Conservation (phyloP, 1,139 yeast species). For the Torulaspora globosa region DNA sequence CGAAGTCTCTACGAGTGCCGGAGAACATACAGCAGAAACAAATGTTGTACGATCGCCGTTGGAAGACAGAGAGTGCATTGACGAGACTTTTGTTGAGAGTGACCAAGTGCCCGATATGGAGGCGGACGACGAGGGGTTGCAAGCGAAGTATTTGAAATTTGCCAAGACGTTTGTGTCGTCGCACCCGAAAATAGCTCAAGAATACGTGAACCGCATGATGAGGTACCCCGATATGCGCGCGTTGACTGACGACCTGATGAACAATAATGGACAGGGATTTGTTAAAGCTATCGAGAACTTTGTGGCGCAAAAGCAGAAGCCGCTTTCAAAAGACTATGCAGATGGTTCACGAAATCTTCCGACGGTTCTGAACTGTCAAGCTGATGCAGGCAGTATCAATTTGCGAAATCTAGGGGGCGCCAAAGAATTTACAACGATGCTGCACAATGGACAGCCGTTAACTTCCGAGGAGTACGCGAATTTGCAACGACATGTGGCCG, state of each 20-base stretch:
- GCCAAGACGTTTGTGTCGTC: slow-evolving; percentile 36
- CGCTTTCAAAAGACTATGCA: slow-evolving; percentile 1
- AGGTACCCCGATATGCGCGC: slow-evolving; percentile 36
- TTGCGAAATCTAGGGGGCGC: slow-evolving; percentile 23
- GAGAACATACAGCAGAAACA: neutral
- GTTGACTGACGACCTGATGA: slow-evolving; percentile 35
- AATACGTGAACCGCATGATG: slow-evolving; percentile 34
- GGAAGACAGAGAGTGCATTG: neutral
- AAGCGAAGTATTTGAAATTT: slow-evolving; percentile 29
- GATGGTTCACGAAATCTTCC: neutral
- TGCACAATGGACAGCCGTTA: slow-evolving; percentile 32
- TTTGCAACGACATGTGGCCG: slow-evolving; percentile 33
- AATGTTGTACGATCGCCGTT: slow-evolving; percentile 4
- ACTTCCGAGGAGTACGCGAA: slow-evolving; percentile 32
- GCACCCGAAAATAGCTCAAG: slow-evolving; percentile 36
- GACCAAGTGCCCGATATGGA: slow-evolving; percentile 1
- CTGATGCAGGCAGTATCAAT: slow-evolving; percentile 4
- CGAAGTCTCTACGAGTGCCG: neutral
- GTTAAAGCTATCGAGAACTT: slow-evolving; percentile 34
- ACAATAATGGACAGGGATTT: slow-evolving; percentile 32
- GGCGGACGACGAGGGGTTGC: slow-evolving; percentile 21
- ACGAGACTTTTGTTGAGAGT: neutral
- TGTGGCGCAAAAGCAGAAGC: slow-evolving; percentile 22
- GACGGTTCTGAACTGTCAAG: slow-evolving; percentile 1
- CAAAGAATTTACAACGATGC: slow-evolving; percentile 31